Conservation (phyloP, 495 filamentous ascomycete species). For the Penicillium simplicissimum region DNA sequence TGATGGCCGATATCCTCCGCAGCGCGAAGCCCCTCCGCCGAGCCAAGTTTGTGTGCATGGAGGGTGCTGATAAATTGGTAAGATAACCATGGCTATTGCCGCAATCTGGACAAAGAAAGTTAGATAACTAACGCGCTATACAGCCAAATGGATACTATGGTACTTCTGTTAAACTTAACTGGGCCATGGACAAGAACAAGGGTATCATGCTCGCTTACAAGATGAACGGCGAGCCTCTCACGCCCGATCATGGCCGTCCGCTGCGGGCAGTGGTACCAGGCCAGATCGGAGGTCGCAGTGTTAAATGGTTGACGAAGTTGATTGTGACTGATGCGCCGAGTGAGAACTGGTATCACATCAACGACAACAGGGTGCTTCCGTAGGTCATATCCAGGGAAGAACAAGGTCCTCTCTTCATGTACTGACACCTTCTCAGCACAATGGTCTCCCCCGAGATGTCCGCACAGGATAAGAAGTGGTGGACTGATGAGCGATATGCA, state of each 20-base stretch:
- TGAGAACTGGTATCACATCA: conserved; percentile 96
- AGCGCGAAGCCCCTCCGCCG: conserved; percentile 66
- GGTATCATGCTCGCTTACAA: conserved; percentile 89
- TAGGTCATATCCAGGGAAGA: conserved; percentile 24
- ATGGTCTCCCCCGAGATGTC: conserved; percentile 84
- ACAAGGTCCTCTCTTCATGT: not conserved
- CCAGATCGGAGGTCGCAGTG: conserved; percentile 91
- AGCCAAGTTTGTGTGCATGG: conserved; percentile 89
- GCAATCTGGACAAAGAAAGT: not conserved
- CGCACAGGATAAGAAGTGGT: conserved; percentile 72
- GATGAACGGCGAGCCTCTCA: conserved; percentile 87
- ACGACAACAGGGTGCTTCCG: conserved; percentile 91
- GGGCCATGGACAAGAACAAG: conserved; percentile 80
- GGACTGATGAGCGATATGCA: conserved; percentile 90
- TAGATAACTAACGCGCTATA: conserved; percentile 9
- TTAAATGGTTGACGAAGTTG: conserved; percentile 91
- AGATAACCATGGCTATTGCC: not conserved
- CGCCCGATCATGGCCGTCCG: conserved; percentile 87
- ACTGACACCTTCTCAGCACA: conserved; percentile 47
- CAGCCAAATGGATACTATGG: conserved; percentile 89
- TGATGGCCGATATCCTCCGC: conserved; percentile 70
- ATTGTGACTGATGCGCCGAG: conserved; percentile 78
- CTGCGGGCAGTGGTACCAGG: conserved; percentile 85
- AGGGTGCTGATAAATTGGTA: conserved; percentile 82
- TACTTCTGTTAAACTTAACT: conserved; percentile 84